Conservation (phyloP, 225 moss, liverwort and hornwort species). For the Neckera pumila region DNA sequence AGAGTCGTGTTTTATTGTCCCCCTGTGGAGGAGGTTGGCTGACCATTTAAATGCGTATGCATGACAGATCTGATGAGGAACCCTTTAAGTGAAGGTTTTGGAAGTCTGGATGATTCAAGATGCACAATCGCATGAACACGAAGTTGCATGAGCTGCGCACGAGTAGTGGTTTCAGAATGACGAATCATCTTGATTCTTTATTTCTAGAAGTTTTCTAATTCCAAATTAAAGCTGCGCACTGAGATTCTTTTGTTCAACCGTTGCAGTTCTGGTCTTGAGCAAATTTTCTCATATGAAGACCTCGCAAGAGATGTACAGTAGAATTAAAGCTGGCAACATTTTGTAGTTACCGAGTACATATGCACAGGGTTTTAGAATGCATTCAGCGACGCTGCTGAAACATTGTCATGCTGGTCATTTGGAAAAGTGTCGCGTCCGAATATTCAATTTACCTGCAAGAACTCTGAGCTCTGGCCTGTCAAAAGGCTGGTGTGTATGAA, state of each 20-base stretch:
- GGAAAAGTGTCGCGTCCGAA: not conserved
- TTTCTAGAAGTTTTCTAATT: not conserved
- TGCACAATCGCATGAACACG: not conserved
- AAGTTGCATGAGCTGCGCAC: not conserved
- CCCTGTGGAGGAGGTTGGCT: not conserved
- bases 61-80: slow-evolving; percentile 2
- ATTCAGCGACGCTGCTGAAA: not conserved
- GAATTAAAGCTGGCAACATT: not conserved
- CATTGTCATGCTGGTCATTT: not conserved
- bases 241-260: not conserved
- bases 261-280: not conserved
- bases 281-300: not conserved
- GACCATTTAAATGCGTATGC: not conserved
- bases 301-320: not conserved
- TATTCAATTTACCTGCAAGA: not conserved
- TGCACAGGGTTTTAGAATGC: not conserved
- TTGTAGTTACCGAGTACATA: not conserved
- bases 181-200: not conserved
- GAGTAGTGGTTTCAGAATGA: not conserved
- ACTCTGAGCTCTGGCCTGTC: not conserved
- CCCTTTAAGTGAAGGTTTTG: not conserved
- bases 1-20: not conserved
- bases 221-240: not conserved
- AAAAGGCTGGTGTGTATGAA: not conserved
- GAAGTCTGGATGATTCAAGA: not conserved